Percentiles rank a stretch among this genome's conserved stretches.
Conservation (phyloP, 177 flowering plant genomes). For the Vitis hybrid region DNA sequence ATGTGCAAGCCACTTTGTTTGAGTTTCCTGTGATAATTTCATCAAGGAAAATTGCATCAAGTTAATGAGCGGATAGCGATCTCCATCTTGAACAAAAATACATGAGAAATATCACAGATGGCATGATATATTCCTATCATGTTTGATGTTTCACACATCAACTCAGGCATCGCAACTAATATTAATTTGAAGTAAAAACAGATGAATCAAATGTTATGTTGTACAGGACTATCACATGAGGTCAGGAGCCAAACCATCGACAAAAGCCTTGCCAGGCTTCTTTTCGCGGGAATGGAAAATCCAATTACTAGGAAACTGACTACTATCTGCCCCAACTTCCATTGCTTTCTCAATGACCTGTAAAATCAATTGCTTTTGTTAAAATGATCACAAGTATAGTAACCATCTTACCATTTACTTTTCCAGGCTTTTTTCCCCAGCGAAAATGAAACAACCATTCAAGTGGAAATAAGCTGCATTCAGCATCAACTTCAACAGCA, state of each 20-base stretch:
- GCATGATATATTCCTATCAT: not conserved
- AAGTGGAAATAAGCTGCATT: conserved; percentile 67
- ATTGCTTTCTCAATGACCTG: conserved; percentile 91
- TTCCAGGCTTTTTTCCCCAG: conserved; percentile 95
- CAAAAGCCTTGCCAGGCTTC: conserved; percentile 91
- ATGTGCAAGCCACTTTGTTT: too few species aligned
- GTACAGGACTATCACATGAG: conserved; percentile 17
- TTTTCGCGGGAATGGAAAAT: conserved; percentile 89
- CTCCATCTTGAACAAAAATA: not conserved
- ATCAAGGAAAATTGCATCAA: not conserved
- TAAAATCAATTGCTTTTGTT: conserved; percentile 40
- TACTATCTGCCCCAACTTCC: conserved; percentile 96
- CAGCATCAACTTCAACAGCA: conserved; percentile 96
- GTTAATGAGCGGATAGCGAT: not conserved
- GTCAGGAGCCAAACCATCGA: conserved; percentile 85
- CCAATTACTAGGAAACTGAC: conserved; percentile 86
- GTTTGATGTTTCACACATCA: not conserved
- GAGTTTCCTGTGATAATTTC: not conserved
- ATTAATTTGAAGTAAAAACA: not conserved
- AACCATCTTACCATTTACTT: conserved; percentile 76
- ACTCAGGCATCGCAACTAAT: not conserved
- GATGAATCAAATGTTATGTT: not conserved
- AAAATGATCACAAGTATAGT: conserved; percentile 21
- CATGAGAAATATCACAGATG: conserved; percentile 1
- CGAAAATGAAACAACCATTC: conserved; percentile 97